Evolutionary conservation across 2,329 filamentous ascomycete genomes (phyloP), one percentile per base, ranked within the genome.

Genomic region (Phyllosticta citribraziliensis): DNA sequence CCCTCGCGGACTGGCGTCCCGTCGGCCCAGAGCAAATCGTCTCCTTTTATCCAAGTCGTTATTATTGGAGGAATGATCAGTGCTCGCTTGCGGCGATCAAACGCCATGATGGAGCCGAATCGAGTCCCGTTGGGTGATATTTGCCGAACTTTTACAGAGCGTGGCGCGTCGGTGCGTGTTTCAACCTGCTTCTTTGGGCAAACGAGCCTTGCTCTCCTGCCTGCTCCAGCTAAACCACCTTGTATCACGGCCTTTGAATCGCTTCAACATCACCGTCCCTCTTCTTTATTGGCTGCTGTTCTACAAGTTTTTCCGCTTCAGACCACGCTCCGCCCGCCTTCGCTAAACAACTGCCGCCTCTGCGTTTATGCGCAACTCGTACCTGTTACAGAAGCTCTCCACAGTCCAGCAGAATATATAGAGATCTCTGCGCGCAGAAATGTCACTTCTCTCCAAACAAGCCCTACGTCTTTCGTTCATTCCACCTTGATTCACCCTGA

Each of bases 351-450:
- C 27, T 30, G 27, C 27, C 40, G 40, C 20, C 52, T 27, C 20
- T 25, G 14, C 27, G 27, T 56, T 53, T 27, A 57, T 53, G 33
- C 59, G 59, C 54, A 53, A 61, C 59, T 57, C 25, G 54, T 25
- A 27, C 54, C 47, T 54, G 58, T 51, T 25, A 47, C 58, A 27
- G 17, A n/a, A 24, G 55, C 58, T 54, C 54, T 30, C 30, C 50
- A 61, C 40, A 14, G 47, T 6, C 14, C 10, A 8, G 35, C 56
- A 50, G 47, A 57, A 40, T 61, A 61, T 61, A 61, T 61, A 61
- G 55, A 54, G 27, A 14, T 27, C 55, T 12, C 12, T 33, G 33
- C 57, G 33, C 11, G 30, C 14, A 2, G 9, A 6, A 30, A n/a
- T 53, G 27, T 27, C 24, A 55, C 27, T 53, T 19, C 25, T 50